Base-by-base conservation (phyloP, 2,329 filamentous ascomycete genomes). In the Arthroderma uncinatum region DNA sequence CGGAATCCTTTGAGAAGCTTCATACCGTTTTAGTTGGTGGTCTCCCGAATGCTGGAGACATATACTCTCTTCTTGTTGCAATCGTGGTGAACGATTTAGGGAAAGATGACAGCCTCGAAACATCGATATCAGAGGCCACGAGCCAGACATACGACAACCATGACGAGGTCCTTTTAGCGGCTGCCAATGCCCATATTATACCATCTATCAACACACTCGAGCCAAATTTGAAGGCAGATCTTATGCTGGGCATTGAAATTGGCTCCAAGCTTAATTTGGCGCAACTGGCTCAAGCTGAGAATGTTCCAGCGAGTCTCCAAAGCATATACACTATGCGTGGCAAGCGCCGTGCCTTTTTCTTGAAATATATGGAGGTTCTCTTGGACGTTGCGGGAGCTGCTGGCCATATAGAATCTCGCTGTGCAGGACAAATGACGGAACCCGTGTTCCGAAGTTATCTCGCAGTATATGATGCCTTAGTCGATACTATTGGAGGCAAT, bases 231-330 rank as follows among this genome's bases (percentile, higher is more conserved):
- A 39, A 19, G 21, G 37, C 33, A n/a, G 63, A 69, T 34, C 58
- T 74, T 28, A 62, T 73, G 53, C 63, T 64, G 16, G 67, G 68
- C 14, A 62, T 74, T 12, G 61, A 67, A 55, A 63, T 73, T 16
- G 71, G 71, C 2, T 65, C 68, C 12, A 63, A 66, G 19, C 63
- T 74, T 52, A 73, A 73, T 59, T 66, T 72, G 14, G 67, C 68
- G 1, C 72, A 74, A 58, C 55, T 74, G 2, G 71, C 68, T 2
- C 72, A 74, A 56, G 72, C 67, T 1, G 71, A 74, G 59, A 71
- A 66, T 58, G 64, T 66, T 1, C 71, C 62, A 12, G 64, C 60
- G 9, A 69, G 65, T 39, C 58, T 74, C 9, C 56, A 62, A 25
- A 63, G 63, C 30, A 59, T 73, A 2, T 50, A 61, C 6, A 53